Conservation (phyloP, 371 early-diverging fungal species). For the Mortierella polycephala region DNA sequence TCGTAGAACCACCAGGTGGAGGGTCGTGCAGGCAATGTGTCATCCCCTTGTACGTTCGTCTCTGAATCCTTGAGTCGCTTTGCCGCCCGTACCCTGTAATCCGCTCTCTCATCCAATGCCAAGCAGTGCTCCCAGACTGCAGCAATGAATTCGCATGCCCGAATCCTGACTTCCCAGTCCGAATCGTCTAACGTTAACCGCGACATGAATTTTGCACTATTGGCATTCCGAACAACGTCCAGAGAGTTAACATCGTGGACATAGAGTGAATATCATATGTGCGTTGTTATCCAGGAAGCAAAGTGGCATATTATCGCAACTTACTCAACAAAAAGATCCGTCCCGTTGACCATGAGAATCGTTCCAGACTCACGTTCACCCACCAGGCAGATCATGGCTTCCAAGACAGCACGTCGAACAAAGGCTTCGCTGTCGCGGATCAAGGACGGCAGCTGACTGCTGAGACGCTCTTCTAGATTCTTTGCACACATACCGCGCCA, state of each 20-base stretch:
- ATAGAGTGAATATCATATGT: no score
- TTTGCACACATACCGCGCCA: slow-evolving; percentile 49
- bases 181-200: slow-evolving; percentile 61
- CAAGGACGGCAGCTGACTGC: slow-evolving; percentile 58
- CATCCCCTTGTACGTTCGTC: not conserved
- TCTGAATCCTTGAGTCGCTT: slow-evolving; percentile 41
- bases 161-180: slow-evolving; percentile 66
- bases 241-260: not conserved
- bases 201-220: slow-evolving; percentile 58
- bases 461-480: slow-evolving; percentile 39
- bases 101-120: slow-evolving; percentile 40
- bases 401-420: slow-evolving; percentile 68
- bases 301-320: slow-evolving; percentile 1
- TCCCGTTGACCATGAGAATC: slow-evolving; percentile 52
- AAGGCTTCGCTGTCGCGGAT: slow-evolving; percentile 69
- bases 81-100: slow-evolving; percentile 51
- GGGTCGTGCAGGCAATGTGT: slow-evolving; percentile 10
- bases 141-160: slow-evolving; percentile 62
- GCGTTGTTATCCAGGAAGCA: no score
- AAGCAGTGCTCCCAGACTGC: slow-evolving; percentile 60
- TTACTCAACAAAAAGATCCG: slow-evolving; percentile 53
- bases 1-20: slow-evolving; percentile 58
- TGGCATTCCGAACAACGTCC: not conserved
- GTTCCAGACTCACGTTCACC: slow-evolving; percentile 57
- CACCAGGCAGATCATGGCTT: slow-evolving; percentile 65